A percentile compares a stretch with the other conserved stretches of the same genome.
Evolutionary conservation across 768 basidiomycete species (phyloP).

Genomic region (Boletus coccyginus): DNA sequence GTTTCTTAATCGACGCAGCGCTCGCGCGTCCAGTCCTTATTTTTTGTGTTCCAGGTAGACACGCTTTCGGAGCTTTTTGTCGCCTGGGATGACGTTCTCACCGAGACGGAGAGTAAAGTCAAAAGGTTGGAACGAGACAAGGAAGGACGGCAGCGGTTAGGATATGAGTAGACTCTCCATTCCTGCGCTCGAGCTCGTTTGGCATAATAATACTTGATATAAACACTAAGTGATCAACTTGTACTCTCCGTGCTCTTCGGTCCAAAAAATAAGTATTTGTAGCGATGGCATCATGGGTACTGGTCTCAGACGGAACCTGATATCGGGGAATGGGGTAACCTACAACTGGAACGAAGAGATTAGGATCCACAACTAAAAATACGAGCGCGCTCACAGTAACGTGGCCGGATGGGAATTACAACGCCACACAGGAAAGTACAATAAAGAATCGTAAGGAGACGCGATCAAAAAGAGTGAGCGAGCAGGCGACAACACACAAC

Average conservation of each 20-base stretch:
- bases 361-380: slow-evolving; percentile 9
- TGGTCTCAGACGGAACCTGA: slow-evolving; percentile 11
- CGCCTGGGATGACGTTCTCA: slow-evolving; percentile 76
- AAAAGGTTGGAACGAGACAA: slow-evolving; percentile 57
- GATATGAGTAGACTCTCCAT: slow-evolving; percentile 42
- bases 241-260: slow-evolving; percentile 14
- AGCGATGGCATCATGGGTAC: slow-evolving; percentile 12
- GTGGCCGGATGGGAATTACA: slow-evolving; percentile 22
- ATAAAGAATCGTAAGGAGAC: slow-evolving; percentile 6
- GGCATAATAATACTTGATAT: slow-evolving; percentile 14
- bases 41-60: slow-evolving; percentile 55
- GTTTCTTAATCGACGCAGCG: neutral
- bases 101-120: slow-evolving; percentile 62
- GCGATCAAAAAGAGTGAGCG: slow-evolving; percentile 7
- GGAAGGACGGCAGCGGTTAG: slow-evolving; percentile 58
- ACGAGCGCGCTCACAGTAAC: slow-evolving; percentile 8
- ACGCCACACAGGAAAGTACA: slow-evolving; percentile 18
- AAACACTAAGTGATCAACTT: slow-evolving; percentile 18
- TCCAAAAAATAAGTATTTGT: slow-evolving; percentile 3
- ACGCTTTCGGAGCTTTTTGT: slow-evolving; percentile 82
- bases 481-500: slow-evolving; percentile 7
- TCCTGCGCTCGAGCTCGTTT: neutral
- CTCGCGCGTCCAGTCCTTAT: neutral
- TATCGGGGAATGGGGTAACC: slow-evolving; percentile 13
- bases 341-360: slow-evolving; percentile 18